A percentile compares a stretch with the other conserved stretches of the same genome.
These are phyloP conservation scores for Leishmania turanica DNA, from an alignment of 208 protist species.

Conservation along the genomic window DNA sequence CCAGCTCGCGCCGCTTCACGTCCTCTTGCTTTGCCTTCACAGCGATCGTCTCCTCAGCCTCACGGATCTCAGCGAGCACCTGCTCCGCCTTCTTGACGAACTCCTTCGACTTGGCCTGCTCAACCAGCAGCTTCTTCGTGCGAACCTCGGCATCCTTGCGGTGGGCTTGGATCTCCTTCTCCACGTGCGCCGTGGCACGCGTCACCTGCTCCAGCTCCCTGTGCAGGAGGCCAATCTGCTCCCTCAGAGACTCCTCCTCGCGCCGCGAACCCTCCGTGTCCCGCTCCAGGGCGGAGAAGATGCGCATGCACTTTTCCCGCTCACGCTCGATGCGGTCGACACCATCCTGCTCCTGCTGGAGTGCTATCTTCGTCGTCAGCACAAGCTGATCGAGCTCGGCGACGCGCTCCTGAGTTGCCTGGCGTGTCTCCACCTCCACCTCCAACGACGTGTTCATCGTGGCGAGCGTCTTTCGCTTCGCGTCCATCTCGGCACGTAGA, in stretches of 20 bases:
- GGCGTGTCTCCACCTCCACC: conserved; percentile 75
- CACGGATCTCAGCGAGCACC: conserved; percentile 56
- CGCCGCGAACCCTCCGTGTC: conserved; percentile 38
- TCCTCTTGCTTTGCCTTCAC: conserved; percentile 69
- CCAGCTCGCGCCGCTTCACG: conserved; percentile 69
- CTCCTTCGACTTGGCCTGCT: conserved; percentile 86
- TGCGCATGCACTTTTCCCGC: conserved; percentile 63
- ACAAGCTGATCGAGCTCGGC: conserved; percentile 76
- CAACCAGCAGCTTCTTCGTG: conserved; percentile 83
- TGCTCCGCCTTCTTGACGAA: conserved; percentile 58
- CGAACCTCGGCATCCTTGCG: conserved; percentile 77
- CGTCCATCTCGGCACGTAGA: conserved; percentile 64
- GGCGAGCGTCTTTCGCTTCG: conserved; percentile 87
- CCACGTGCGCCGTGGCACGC: conserved; percentile 32
- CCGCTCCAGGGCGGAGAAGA: conserved; percentile 60
- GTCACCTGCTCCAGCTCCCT: conserved; percentile 77
- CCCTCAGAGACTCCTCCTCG: conserved; percentile 40
- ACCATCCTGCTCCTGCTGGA: conserved; percentile 58
- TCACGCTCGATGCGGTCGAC: conserved; percentile 71
- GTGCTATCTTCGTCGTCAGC: conserved; percentile 58
- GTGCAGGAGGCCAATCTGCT: conserved; percentile 66
- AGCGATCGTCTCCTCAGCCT: conserved; percentile 78
- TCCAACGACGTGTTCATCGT: conserved; percentile 85
- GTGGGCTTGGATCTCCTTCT: conserved; percentile 59
- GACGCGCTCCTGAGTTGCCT: conserved; percentile 72